Base-by-base conservation (phyloP, 495 filamentous ascomycete species). In the Daldinia childiae region DNA sequence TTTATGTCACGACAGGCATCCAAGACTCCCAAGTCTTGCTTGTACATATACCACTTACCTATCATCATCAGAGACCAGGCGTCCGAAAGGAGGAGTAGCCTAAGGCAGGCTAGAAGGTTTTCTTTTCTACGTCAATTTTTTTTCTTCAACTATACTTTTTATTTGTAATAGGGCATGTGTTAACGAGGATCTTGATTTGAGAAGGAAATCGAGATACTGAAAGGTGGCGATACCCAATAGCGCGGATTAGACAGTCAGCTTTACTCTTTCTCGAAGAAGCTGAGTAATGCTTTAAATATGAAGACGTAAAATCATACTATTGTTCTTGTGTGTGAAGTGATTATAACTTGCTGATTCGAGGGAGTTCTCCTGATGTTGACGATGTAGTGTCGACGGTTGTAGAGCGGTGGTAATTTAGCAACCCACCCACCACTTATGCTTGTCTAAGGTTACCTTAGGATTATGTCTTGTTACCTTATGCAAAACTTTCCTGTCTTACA, bases 191-290 rank as follows among this genome's bases (percentile, higher is more conserved):
- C 27, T 19, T 14, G 21, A 56, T 39, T 27, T 27, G 6, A 8
- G 52, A 17, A 26, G 43, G 59, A 50, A 57, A 58, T 24, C 21
- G 17, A 36, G n/a, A 17, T 58, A 14, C 30, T 48, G 19, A 5
- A 58, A 38, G 63, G 54, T 54, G 69, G 59, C 64, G 69, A 72
- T 72, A 72, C 69, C 69, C 69, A 62, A 72, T 72, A 68, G 69
- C 64, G 64, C 63, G 43, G 19, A 48, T 24, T 24, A 24, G 43
- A 48, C 12, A 9, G 43, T 24, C 19, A 19, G 43, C 19, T 48
- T 24, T 48, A 12, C 43, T 48, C 24, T 15, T 48, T 48, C 43
- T 19, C 3, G 17, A 15, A 48, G 1, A 21, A 48, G 19, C 9
- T 12, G 43, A 48, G 43, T 48, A 21, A 4, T 24, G 8, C 8